Base-by-base conservation (phyloP, 768 basidiomycete species). In the Suillus sp. region DNA sequence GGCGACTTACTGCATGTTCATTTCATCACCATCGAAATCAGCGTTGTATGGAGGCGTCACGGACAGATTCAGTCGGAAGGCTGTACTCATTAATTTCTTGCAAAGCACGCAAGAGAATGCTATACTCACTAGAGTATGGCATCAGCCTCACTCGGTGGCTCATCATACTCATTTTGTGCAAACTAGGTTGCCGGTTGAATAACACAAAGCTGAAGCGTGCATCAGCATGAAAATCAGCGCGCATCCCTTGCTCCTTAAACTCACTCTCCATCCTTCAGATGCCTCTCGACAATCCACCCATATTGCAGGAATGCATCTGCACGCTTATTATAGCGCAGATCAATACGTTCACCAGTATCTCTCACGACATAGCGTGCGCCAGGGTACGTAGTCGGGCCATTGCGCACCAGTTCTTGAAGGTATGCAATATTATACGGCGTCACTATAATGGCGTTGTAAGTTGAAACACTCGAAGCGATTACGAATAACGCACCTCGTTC, bases 151-250 rank as follows among this genome's bases (percentile, higher is more conserved):
- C 93, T 40, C 96, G 88, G 80, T 99, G 97, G 76, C 93, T 93
- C 97, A 99, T 99, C 97, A 99, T 99, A 83, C 95, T 96, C 97
- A 99, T 99, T 78, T 99, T 99, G 77, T 99, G 97, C 76, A 99
- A 78, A 84, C 89, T 92, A 13, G 97, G 97, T 74, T 99, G 97
- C 60, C 97, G 96, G 76, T 99, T 99, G 81, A 99, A 99, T 59
- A 99, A 80, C 25, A 98, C 92, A 68, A 82, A 95, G 71, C 93
- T 95, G 40, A 43, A 60, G 25, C 14, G 20, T 13, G 58, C 1
- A 62, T 75, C 68, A 56, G 71, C 67, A 30, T 67, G 68, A 8
- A 30, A 38, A 64, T 0, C 69, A 43, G 47, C 20, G 11, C 1
- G 3, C 16, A 7, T 67, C 34, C 43, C 54, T 35, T 1, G n/a